Conservation (phyloP, 352 stramenopile genomes). For the Globisporangium lucens region DNA sequence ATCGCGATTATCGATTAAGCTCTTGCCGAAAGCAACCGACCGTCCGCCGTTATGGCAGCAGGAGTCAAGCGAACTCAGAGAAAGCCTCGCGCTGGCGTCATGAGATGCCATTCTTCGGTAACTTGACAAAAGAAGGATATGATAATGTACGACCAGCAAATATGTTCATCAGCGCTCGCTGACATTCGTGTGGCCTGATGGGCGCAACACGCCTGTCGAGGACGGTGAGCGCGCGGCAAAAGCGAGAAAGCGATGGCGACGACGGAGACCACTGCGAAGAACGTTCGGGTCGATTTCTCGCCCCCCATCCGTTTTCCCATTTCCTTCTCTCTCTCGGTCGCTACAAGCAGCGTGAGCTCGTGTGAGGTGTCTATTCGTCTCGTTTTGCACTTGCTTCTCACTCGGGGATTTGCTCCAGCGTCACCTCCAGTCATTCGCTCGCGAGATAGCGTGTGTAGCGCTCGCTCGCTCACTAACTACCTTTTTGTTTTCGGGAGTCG, state of each 20-base stretch:
- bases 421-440: not conserved
- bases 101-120: not conserved
- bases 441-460: not conserved
- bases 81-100: not conserved
- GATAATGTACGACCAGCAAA: not conserved
- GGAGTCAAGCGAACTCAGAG: not conserved
- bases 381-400: not conserved
- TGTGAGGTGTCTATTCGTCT: not conserved
- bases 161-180: not conserved
- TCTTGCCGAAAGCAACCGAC: not conserved
- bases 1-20: not conserved
- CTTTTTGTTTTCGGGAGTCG: not conserved
- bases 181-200: not conserved
- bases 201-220: not conserved
- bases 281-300: not conserved
- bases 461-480: not conserved
- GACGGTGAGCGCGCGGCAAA: not conserved
- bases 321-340: not conserved
- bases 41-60: not conserved
- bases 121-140: not conserved
- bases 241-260: not conserved
- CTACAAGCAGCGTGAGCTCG: not conserved
- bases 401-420: not conserved
- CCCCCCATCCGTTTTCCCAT: not conserved
- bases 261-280: not conserved